Conservation (phyloP, 306 rosid genomes). For the Mimosa pudica region DNA sequence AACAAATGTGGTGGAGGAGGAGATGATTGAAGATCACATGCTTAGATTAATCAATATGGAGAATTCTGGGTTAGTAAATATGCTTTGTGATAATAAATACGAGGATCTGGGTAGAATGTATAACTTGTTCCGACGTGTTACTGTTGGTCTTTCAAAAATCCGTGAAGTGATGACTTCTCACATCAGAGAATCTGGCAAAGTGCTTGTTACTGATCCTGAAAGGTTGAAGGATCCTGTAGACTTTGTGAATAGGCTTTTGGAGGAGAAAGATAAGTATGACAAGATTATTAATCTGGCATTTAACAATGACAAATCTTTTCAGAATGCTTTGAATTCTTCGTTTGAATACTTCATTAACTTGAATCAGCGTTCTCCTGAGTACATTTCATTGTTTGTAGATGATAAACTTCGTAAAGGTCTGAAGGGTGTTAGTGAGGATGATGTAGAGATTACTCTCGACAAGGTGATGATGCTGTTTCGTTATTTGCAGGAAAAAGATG, state of each 20-base stretch:
- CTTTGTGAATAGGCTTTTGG: constrained; percentile 84
- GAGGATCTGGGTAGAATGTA: constrained; percentile 92
- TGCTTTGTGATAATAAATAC: constrained; percentile 85
- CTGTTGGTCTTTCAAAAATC: constrained; percentile 66
- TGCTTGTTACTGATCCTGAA: constrained; percentile 90
- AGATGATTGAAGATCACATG: constrained; percentile 96
- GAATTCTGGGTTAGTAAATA: constrained; percentile 84
- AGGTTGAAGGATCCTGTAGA: constrained; percentile 94
- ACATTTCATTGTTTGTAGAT: constrained; percentile 84
- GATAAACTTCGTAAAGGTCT: constrained; percentile 94
- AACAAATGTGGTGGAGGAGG: constrained; percentile 82
- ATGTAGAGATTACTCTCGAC: constrained; percentile 83
- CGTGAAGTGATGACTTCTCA: constrained; percentile 93
- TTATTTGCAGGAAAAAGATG: constrained; percentile 91
- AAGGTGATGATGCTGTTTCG: constrained; percentile 96
- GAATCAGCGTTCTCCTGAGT: constrained; percentile 89
- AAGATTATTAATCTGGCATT: constrained; percentile 66
- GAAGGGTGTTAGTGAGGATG: constrained; percentile 95
- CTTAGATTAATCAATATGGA: constrained; percentile 87
- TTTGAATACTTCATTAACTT: constrained; percentile 84
- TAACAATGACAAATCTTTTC: constrained; percentile 87
- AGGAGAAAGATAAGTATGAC: constrained; percentile 82
- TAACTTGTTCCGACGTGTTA: constrained; percentile 80
- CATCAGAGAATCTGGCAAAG: constrained; percentile 80
- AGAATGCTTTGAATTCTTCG: constrained; percentile 88